Evolutionary conservation across 2,329 filamentous ascomycete species (phyloP).

Genomic region (Coniella vitis): DNA sequence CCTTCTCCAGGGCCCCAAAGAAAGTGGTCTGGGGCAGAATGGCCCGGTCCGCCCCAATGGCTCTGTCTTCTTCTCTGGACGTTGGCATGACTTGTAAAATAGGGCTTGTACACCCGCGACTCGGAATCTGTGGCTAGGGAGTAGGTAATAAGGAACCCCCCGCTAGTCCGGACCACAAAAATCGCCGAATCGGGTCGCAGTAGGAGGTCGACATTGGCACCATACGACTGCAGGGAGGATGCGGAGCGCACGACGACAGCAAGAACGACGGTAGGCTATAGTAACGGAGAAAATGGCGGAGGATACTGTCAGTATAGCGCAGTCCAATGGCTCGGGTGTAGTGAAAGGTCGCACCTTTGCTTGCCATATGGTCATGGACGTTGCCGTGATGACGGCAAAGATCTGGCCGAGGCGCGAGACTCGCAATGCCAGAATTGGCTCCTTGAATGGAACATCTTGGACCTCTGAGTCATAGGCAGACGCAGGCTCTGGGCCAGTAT

Average conservation of each 20-base stretch:
- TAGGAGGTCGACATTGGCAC: slow-evolving; percentile 74
- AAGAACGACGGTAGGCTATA: slow-evolving; percentile 78
- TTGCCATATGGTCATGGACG: slow-evolving; percentile 92
- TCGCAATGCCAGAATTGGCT: slow-evolving; percentile 66
- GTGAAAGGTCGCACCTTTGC: slow-evolving; percentile 59
- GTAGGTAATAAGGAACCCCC: slow-evolving; percentile 90
- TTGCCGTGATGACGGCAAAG: slow-evolving; percentile 81
- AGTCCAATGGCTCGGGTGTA: slow-evolving; percentile 15
- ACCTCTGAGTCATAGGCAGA: slow-evolving; percentile 22
- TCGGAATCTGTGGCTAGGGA: slow-evolving; percentile 79
- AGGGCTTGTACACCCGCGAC: slow-evolving; percentile 76
- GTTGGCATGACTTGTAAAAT: slow-evolving; percentile 63
- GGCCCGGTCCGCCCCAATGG: slow-evolving; percentile 50
- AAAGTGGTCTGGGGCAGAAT: slow-evolving; percentile 52
- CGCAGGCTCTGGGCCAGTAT: slow-evolving; percentile 22
- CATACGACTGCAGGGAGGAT: slow-evolving; percentile 74
- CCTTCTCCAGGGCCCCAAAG: slow-evolving; percentile 76
- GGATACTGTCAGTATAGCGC: slow-evolving; percentile 8
- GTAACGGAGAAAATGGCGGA: neutral
- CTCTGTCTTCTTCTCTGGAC: slow-evolving; percentile 56
- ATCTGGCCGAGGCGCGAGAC: slow-evolving; percentile 72
- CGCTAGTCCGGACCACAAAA: slow-evolving; percentile 78
- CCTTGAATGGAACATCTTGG: slow-evolving; percentile 41
- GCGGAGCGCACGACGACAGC: slow-evolving; percentile 78
- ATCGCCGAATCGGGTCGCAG: slow-evolving; percentile 89